Base-by-base conservation (phyloP, 2,329 filamentous ascomycete genomes). In the Fusarium papillatum region DNA sequence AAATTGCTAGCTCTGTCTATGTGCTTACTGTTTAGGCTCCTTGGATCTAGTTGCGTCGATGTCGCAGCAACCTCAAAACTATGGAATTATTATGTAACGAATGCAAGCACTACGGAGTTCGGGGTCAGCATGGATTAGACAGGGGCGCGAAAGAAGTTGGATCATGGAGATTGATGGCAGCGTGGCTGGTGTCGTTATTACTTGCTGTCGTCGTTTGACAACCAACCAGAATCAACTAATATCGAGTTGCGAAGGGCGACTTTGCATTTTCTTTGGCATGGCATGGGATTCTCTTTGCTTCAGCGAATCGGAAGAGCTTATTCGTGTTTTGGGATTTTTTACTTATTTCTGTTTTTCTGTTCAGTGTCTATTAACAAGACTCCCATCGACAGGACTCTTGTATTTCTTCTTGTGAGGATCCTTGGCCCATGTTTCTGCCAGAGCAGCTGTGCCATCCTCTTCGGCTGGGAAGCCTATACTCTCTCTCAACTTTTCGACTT, bases 361-460 rank as follows among this genome's bases (percentile, higher is more conserved):
- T 79, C 70, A 84, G 67, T 82, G 80, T 76, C 83, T 82, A 75
- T 85, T 85, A 36, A 90, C 86, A 66, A 88, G 80, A 76, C 89
- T 89, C 43, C 87, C 88, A 66, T 91, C 89, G 9, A 91, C 88
- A 6, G 86, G 84, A 71, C 89, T 91, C 81, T 84, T 88, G 78
- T 88, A 90, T 68, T 83, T 86, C 66, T 86, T 86, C 55, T 85
- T 83, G 39, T 83, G 82, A 19, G 86, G 87, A 71, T 90, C 89
- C 61, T 85, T 85, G 3, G 90, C 87, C 93, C 95, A 98, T 2
- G 95, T 98, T 83, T 96, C 94, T 0, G 94, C 95, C 34, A 96
- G 85, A 11, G 92, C 93, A 60, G 92, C 90, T 76, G 94, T 93
- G 0, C 94, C 92, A 78, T 98, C 95, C 77, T 97, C 93, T 71